Evolutionary conservation across 2,329 filamentous ascomycete genomes (phyloP), one percentile per base, ranked within the genome.

Genomic region (Cladosporium sp.): DNA sequence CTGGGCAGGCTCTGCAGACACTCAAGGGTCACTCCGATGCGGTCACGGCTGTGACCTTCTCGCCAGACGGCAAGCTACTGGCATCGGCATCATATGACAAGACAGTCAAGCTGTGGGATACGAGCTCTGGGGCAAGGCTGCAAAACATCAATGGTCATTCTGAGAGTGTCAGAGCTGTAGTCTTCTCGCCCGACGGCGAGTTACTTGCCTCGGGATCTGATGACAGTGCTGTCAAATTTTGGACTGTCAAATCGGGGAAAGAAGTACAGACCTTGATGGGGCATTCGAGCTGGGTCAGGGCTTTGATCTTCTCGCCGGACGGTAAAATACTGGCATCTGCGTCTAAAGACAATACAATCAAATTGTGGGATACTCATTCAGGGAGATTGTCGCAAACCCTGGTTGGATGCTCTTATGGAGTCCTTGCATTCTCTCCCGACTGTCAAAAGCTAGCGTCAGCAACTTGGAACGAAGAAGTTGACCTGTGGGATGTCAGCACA

Each of bases 131-230:
- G 9, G 11, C 9, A 15, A 15, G 5, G 14, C 14, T 39, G 14
- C 37, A n/a, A 39, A n/a, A 14, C 6, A 17, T 39, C 37, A n/a
- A 14, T 14, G 14, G n/a, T 39, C 37, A 39, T n/a, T 86, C 66
- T 93, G 14, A 6, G n/a, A 14, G n/a, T 5, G 14, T 39, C 37
- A n/a, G 14, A 11, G 36, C 36, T 37, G 36, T 37, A 11, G 25
- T 25, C 25, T 47, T 47, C 17, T 47, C 43, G 43, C 22, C 22
- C 3, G 15, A 47, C n/a, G 25, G 14, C 25, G 3, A 47, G 12
- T 25, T 7, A 11, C 1, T 47, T 5, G 15, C 17, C 2, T 52
- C 36, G 14, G 36, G 20, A 17, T 40, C 20, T 12, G 11, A 2
- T 2, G 47, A 51, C 12, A 51, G 5, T 2, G 25, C 43, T 3